Conservation (phyloP, 352 stramenopile species). For the Phytophthora cajani region DNA sequence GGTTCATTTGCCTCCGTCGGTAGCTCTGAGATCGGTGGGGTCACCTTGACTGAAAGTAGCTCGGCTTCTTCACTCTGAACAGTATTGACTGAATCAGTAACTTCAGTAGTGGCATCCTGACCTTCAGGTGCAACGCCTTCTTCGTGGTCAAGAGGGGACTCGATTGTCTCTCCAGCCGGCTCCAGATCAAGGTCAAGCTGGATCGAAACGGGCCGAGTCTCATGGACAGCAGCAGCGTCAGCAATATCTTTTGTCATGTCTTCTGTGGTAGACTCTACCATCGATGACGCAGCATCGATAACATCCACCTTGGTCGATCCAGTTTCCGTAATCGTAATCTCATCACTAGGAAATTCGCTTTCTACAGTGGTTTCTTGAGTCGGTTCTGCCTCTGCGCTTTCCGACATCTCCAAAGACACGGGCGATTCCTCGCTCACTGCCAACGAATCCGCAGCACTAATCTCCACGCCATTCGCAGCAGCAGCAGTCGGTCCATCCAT, state of each 20-base stretch:
- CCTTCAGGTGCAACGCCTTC: background rate
- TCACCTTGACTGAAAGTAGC: conserved; percentile 21
- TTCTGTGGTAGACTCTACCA: background rate
- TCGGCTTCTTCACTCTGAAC: conserved; percentile 6
- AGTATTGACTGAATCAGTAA: background rate
- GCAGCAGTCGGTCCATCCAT: background rate
- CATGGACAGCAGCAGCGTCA: background rate
- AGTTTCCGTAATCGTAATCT: background rate
- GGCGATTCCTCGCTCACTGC: background rate
- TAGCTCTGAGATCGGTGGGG: conserved; percentile 11
- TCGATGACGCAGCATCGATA: background rate
- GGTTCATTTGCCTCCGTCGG: background rate
- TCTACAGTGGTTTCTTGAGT: background rate
- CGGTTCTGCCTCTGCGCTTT: background rate
- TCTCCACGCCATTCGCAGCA: background rate
- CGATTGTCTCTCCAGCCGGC: background rate
- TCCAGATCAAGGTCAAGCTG: conserved; percentile 20
- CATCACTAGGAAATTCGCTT: background rate
- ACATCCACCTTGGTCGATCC: background rate
- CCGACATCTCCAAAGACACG: background rate
- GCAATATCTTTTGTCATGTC: background rate
- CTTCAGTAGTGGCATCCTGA: background rate
- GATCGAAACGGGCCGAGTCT: conserved; percentile 11
- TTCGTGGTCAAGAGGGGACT: conserved; percentile 3
- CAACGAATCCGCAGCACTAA: background rate